phyloP scores from a whole-genome alignment of 306 rosid genomes.

The Carpinus fangiana region DNA sequence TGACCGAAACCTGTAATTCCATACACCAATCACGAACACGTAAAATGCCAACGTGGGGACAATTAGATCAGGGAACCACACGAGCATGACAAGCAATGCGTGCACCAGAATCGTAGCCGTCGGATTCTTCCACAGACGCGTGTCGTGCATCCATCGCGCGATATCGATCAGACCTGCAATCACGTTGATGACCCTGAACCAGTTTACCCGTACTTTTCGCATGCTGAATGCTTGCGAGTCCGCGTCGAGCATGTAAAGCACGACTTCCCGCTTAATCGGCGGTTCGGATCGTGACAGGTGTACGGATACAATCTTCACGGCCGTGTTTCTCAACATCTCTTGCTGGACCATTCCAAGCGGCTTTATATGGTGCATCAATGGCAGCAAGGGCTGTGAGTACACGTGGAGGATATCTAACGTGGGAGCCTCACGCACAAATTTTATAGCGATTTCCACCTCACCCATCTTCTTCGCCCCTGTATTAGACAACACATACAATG shows the following conservation, averaged over 20 bases:
- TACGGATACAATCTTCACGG: conserved; percentile 61
- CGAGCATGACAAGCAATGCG: conserved; percentile 59
- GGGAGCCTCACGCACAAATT: conserved; percentile 51
- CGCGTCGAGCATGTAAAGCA: conserved; percentile 68
- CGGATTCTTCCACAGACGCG: conserved; percentile 82
- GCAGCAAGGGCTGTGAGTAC: conserved; percentile 69
- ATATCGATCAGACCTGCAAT: conserved; percentile 52
- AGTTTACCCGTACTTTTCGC: conserved; percentile 75
- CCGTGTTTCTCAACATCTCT: conserved; percentile 55
- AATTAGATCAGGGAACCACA: conserved; percentile 88
- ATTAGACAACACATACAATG: conserved; percentile 49
- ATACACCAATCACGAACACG: conserved; percentile 56
- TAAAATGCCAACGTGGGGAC: conserved; percentile 63
- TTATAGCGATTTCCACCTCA: conserved; percentile 71
- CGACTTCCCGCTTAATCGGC: conserved; percentile 61
- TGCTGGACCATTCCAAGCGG: conserved; percentile 76
- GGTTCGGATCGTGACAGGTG: conserved; percentile 79
- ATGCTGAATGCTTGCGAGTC: conserved; percentile 75
- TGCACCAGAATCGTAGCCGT: conserved; percentile 72
- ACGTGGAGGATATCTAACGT: conserved; percentile 69
- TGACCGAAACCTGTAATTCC: conserved; percentile 72
- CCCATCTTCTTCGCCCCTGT: conserved; percentile 73
- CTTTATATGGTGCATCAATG: conserved; percentile 80
- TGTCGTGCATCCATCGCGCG: conserved; percentile 66
- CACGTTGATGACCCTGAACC: conserved; percentile 64